phyloP scores from a whole-genome alignment of 257 asterid species.

The Ligustrum vulgare region DNA sequence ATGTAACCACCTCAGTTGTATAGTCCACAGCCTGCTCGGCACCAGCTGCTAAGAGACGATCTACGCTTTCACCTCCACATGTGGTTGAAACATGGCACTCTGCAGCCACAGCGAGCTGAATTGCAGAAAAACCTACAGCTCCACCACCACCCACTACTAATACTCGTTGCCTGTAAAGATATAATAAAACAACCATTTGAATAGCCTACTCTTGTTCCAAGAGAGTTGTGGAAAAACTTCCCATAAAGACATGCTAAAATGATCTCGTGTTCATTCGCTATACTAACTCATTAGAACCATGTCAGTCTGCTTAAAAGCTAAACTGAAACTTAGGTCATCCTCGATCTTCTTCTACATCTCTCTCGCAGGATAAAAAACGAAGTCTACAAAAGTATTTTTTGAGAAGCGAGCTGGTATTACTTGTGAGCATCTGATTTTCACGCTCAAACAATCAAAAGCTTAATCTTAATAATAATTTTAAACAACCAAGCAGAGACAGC shows the following conservation, averaged over 20 bases:
- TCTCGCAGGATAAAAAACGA: conserved; percentile 1
- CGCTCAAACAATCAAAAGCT: conserved; percentile 3
- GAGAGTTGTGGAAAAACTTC: not conserved
- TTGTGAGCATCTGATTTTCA: not conserved
- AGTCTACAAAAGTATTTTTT: not conserved
- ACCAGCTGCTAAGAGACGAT: conserved; percentile 75
- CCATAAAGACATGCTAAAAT: not conserved
- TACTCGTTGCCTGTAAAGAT: conserved; percentile 67
- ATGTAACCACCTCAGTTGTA: conserved; percentile 62
- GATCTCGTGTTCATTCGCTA: not conserved
- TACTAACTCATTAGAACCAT: not conserved
- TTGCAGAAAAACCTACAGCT: conserved; percentile 95
- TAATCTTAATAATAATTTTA: not conserved
- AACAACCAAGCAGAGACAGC: conserved; percentile 9
- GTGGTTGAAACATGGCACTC: conserved; percentile 93
- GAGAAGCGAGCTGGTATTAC: not conserved
- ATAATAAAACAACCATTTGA: conserved; percentile 21
- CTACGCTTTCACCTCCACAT: conserved; percentile 74
- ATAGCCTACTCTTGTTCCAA: not conserved
- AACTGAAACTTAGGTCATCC: not conserved
- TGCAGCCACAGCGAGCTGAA: conserved; percentile 88
- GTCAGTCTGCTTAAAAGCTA: conserved; percentile 9
- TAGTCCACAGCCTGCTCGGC: conserved; percentile 90
- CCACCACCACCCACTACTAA: conserved; percentile 97
- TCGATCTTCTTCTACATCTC: conserved; percentile 8